A percentile compares a stretch with the other conserved stretches of the same genome.
Conservation (phyloP, 148 eudicot genomes). For the Talinum fruticosum region DNA sequence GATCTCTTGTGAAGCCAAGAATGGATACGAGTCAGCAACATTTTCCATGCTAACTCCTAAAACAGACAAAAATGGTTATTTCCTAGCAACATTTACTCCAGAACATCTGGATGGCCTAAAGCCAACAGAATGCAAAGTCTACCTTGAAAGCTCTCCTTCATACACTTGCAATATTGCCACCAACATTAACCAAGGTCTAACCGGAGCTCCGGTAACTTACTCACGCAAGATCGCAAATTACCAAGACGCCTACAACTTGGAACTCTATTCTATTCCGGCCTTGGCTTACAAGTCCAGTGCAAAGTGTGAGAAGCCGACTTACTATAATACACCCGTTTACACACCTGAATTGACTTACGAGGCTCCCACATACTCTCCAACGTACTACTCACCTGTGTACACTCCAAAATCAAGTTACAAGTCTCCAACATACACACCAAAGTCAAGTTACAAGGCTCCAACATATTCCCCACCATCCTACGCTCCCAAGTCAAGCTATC, state of each 20-base stretch:
- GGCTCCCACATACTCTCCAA: not conserved
- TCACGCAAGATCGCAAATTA: not conserved
- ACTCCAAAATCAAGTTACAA: slow-evolving; percentile 9
- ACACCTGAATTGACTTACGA: slow-evolving; percentile 1
- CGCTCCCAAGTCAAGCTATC: slow-evolving; percentile 9
- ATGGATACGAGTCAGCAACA: slow-evolving; percentile 15
- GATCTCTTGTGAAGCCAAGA: slow-evolving; percentile 23
- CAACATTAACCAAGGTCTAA: no score
- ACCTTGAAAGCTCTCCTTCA: no score
- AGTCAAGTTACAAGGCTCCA: not conserved
- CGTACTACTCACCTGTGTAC: not conserved
- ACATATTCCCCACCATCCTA: not conserved
- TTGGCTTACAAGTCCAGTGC: slow-evolving; percentile 10
- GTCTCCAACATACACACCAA: slow-evolving; percentile 1
- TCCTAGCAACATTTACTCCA: slow-evolving; percentile 30
- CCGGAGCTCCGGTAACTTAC: slow-evolving; percentile 13
- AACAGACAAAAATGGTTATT: slow-evolving; percentile 34
- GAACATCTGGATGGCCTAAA: slow-evolving; percentile 24
- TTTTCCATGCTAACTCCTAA: slow-evolving; percentile 25
- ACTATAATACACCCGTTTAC: not conserved
- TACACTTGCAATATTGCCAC: no score
- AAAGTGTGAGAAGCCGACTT: slow-evolving; percentile 18
- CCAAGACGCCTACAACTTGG: slow-evolving; percentile 11
- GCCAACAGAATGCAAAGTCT: no score
- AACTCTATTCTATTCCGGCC: slow-evolving; percentile 18